Evolutionary conservation across 108 stramenopile species (phyloP), one percentile per base, ranked within the genome.

Genomic region (Schizochytrium sp.): DNA sequence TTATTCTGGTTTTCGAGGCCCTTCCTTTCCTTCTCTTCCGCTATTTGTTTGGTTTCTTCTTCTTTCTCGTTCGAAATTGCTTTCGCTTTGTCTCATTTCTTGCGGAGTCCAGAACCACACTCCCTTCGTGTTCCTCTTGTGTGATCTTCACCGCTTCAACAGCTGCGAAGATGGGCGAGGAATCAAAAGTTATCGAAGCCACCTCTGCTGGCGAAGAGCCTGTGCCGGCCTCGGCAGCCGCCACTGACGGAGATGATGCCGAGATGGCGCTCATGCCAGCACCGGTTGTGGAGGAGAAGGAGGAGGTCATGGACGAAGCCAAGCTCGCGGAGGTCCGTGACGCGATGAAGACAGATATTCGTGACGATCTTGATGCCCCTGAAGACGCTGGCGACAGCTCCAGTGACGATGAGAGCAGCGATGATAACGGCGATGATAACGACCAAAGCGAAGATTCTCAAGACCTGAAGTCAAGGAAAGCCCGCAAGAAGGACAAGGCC

Each of bases 311-410:
- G 50, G 76, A 83, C 53, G 76, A 83, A 2, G 53, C 50, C 76
- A 83, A 83, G 76, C 47, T 83, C 17, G 76, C 47, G 28, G 53
- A 55, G 2, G 53, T 83, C 5, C 76, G 76, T 53, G 76, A 83
- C 47, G 76, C 76, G 50, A 83, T 83, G 76, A 83, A 83, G 47
- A 10, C 28, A n/a, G 76, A 83, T 28, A 83, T 83, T 40, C 76
- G 76, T 53, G 76, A 83, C 53, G 76, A 49, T 10, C 76, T 83
- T 38, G 76, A 83, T 28, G 53, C 47, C 12, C 47, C 50, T 0
- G 50, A 49, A 28, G 76, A 83, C 50, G 76, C 28, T 38, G 40
- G 19, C 40, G 28, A 41, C 40, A 28, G 40, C 28, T 2, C 72
- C 15, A 15, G 28, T 41, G 72, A 15, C 28, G 72, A 60, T 17